Percentiles rank a stretch among this genome's conserved stretches.
Conservation (phyloP, 768 basidiomycete species). For the Hemileccinum impolitum region DNA sequence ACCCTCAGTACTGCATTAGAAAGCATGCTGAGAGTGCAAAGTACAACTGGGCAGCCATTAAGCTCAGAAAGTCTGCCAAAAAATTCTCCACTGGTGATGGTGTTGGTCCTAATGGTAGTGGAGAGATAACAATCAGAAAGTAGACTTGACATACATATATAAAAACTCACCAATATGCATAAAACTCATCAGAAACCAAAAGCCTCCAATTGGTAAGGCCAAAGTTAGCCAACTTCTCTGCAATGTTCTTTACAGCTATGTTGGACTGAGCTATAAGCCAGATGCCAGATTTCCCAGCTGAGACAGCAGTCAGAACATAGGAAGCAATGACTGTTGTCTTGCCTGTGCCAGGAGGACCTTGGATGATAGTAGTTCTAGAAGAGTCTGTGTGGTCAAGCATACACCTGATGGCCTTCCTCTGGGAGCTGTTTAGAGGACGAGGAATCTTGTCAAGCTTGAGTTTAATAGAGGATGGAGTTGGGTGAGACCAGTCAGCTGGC, state of each 20-base stretch:
- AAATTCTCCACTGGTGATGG: slow-evolving; percentile 49
- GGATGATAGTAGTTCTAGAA: slow-evolving; percentile 34
- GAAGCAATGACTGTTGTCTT: slow-evolving; percentile 72
- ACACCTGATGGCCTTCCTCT: slow-evolving; percentile 31
- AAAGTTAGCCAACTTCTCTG: slow-evolving; percentile 64
- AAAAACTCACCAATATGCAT: slow-evolving; percentile 57
- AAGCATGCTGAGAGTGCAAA: slow-evolving; percentile 79
- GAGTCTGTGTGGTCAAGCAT: slow-evolving; percentile 38
- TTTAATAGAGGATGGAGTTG: slow-evolving; percentile 15
- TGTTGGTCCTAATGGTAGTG: slow-evolving; percentile 38
- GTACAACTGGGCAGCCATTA: slow-evolving; percentile 50
- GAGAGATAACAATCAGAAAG: slow-evolving; percentile 5
- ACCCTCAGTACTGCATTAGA: slow-evolving; percentile 34
- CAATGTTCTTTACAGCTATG: slow-evolving; percentile 88
- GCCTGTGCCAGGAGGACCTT: slow-evolving; percentile 66
- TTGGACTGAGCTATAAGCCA: slow-evolving; percentile 87
- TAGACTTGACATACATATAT: neutral
- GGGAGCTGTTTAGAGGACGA: slow-evolving; percentile 39
- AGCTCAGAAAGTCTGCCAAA: slow-evolving; percentile 31
- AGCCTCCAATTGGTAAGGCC: slow-evolving; percentile 58
- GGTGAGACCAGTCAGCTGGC: slow-evolving; percentile 34
- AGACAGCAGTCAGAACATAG: slow-evolving; percentile 49
- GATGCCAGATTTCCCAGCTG: slow-evolving; percentile 44
- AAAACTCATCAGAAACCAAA: slow-evolving; percentile 70
- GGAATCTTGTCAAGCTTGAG: slow-evolving; percentile 15